Evolutionary conservation across 345 rosid species (phyloP), one percentile per base, ranked within the genome.

Genomic region (Pugionium cornutum): DNA sequence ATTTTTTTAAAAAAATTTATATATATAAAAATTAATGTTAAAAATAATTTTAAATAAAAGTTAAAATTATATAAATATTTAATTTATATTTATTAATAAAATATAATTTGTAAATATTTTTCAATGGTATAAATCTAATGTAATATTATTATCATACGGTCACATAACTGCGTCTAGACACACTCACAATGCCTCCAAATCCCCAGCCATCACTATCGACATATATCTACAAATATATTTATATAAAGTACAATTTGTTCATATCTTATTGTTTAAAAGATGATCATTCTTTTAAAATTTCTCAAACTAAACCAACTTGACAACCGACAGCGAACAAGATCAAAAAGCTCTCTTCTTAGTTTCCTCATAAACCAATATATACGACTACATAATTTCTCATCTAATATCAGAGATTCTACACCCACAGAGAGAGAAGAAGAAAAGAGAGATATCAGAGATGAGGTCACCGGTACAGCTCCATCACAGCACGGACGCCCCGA

Each of bases 391-490:
- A 10, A 57, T 35, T 63, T 44, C 25, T 60, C 62, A 52, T 7
- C 25, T 43, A 8, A 45, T 37, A 6, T 34, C 25, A 44, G 29
- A 47, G 30, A 30, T 28, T 34, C 42, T 18, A 18, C 18, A 18
- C 18, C 18, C 35, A 9, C 7, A 74, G 41, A 58, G 33, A 42
- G 43, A 48, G 42, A 48, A 68, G 31, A 54, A 36, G 3, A 9
- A 18, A 7, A 42, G 25, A 57, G 36, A 56, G 29, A 62, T 9
- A 55, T 26, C 35, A 55, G 37, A 33, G 7, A 88, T 86, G 96
- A 89, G 87, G 25, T 84, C 92, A 4, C 64, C 96, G 0, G 74
- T 84, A 4, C 87, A 84, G 51, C 75, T 84, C 57, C 86, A 76
- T 26, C 77, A 73, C 47, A 32, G 66, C 57, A 43, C 72, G 35